A percentile compares a stretch with the other conserved stretches of the same genome.
These are phyloP conservation scores for Candida dajiaensis DNA, from an alignment of 805 yeast genomes.

Conservation along the genomic window DNA sequence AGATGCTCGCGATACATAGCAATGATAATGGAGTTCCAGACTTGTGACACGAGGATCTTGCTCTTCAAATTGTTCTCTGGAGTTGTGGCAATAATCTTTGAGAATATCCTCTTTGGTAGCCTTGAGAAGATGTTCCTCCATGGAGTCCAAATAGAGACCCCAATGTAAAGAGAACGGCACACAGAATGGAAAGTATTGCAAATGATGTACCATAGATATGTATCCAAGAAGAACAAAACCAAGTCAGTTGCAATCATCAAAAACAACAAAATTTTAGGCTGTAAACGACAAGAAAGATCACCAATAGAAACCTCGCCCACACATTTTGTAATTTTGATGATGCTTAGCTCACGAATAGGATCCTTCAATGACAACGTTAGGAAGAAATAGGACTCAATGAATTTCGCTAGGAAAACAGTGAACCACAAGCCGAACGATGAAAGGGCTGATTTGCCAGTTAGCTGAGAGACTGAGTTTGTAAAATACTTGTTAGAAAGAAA, in stretches of 20 bases:
- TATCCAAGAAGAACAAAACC: constrained; percentile 69
- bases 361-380: constrained; percentile 66
- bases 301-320: constrained; percentile 57
- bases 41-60: constrained; percentile 92
- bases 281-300: constrained; percentile 43
- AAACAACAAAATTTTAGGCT: constrained; percentile 48
- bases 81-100: constrained; percentile 48
- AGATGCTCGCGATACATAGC: constrained; percentile 99
- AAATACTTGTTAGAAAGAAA: constrained; percentile 50
- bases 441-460: constrained; percentile 47
- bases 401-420: constrained; percentile 60
- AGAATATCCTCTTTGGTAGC: constrained; percentile 67
- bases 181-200: constrained; percentile 75
- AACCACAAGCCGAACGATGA: constrained; percentile 69
- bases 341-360: constrained; percentile 63
- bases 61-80: constrained; percentile 96
- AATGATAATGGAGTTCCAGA: constrained; percentile 97
- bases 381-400: constrained; percentile 73
- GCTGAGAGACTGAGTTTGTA: constrained; percentile 50
- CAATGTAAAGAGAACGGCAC: constrained; percentile 62
- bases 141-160: constrained; percentile 83
- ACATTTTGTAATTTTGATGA: constrained; percentile 50
- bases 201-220: constrained; percentile 80
- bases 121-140: constrained; percentile 79
- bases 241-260: constrained; percentile 57